Conservation (phyloP, 139 green algal species). For the Micromonas pusilla region DNA sequence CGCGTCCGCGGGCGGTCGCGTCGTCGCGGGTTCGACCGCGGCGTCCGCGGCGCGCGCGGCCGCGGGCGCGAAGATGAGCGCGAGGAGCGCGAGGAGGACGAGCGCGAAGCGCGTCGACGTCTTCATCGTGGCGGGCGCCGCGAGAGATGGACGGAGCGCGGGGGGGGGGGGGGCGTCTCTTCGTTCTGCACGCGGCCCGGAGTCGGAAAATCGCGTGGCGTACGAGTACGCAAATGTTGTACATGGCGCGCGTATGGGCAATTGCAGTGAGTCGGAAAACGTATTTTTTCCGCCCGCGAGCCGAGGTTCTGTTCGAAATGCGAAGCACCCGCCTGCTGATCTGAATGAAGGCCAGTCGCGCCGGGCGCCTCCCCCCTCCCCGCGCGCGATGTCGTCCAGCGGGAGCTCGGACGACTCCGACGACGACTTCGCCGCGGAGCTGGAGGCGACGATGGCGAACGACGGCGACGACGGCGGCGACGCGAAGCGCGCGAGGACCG, state of each 20-base stretch:
- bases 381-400: not conserved
- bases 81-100: too few relatives aligned
- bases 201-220: not conserved
- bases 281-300: too few relatives aligned
- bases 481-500: not conserved
- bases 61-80: too few relatives aligned
- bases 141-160: too few relatives aligned
- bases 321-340: not conserved
- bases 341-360: not conserved
- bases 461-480: not conserved
- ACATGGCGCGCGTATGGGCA: not conserved
- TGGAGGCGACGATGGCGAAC: not conserved
- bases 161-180: too few relatives aligned
- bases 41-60: not conserved
- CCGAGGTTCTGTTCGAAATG: not conserved
- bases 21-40: not conserved
- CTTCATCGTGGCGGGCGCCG: too few relatives aligned
- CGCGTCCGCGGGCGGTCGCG: not conserved
- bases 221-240: not conserved
- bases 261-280: too few relatives aligned
- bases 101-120: too few relatives aligned
- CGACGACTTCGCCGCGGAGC: not conserved
- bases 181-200: not conserved
- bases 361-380: not conserved
- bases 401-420: not conserved